These are phyloP conservation scores for Alternaria atra DNA, from an alignment of 2,329 filamentous ascomycete species.

Conservation along the genomic window DNA sequence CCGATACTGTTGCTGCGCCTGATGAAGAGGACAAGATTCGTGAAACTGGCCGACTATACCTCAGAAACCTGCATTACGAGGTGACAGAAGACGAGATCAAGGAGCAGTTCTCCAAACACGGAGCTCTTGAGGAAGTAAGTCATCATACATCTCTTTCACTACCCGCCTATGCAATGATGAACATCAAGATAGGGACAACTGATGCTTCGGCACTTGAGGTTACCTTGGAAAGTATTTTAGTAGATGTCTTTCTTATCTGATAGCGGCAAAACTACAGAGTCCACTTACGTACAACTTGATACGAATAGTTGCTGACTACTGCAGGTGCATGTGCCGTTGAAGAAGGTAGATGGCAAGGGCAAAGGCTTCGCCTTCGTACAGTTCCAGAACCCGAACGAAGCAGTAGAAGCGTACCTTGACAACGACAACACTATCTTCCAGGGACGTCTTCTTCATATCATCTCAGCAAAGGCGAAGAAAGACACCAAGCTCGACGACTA, in stretches of 20 bases:
- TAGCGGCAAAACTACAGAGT: conserved; percentile 43
- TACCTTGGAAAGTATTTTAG: conserved; percentile 97
- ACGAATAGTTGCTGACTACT: conserved; percentile 28
- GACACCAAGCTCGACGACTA: conserved; percentile 86
- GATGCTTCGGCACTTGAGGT: conserved; percentile 93
- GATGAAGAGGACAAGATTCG: conserved; percentile 70
- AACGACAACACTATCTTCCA: conserved; percentile 90
- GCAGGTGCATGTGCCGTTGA: conserved; percentile 86
- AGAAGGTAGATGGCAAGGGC: conserved; percentile 72
- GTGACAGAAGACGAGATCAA: conserved; percentile 80
- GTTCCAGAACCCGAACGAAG: conserved; percentile 75
- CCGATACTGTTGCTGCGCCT: conserved; percentile 48
- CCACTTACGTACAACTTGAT: neutral
- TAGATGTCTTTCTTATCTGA: conserved; percentile 99
- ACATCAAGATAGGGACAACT: conserved; percentile 99
- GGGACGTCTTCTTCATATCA: conserved; percentile 88
- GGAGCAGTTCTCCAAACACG: conserved; percentile 75
- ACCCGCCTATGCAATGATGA: conserved; percentile 74
- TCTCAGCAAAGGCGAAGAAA: conserved; percentile 84
- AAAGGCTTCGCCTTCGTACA: conserved; percentile 93
- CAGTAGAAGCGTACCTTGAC: conserved; percentile 78
- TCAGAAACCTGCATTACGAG: conserved; percentile 87
- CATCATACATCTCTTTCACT: conserved; percentile 21
- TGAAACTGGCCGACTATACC: conserved; percentile 80
- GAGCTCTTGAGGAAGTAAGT: conserved; percentile 86